phyloP scores from a whole-genome alignment of 2,329 filamentous ascomycete species.

The Metarhizium robertsii region DNA sequence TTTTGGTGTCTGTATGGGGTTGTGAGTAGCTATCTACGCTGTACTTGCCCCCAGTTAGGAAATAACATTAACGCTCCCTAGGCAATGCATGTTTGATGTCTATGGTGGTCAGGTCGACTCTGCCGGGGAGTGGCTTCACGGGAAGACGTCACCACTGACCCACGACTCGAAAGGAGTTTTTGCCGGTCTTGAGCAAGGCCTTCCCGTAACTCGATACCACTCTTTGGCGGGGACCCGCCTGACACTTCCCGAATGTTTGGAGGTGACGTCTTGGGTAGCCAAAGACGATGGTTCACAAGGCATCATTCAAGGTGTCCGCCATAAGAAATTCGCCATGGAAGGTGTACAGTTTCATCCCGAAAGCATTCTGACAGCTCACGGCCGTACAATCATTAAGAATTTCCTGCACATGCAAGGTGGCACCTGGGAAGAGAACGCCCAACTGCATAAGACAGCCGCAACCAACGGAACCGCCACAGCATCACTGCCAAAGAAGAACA shows the following conservation, averaged over 20 bases:
- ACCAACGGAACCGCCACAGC: conserved; percentile 17
- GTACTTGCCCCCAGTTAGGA: background rate
- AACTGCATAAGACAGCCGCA: conserved; percentile 34
- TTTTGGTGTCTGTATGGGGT: conserved; percentile 97
- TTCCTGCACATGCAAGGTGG: conserved; percentile 83
- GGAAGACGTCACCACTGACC: conserved; percentile 84
- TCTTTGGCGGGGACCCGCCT: conserved; percentile 87
- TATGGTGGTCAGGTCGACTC: conserved; percentile 88
- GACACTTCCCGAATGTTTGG: conserved; percentile 75
- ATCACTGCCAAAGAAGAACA: conserved; percentile 52
- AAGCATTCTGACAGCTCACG: conserved; percentile 87
- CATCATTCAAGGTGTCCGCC: conserved; percentile 93
- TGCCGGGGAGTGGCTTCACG: conserved; percentile 92
- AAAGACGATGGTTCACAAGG: conserved; percentile 68
- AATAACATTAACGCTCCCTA: conserved; percentile 20
- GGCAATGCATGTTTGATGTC: conserved; percentile 90
- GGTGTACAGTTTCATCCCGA: conserved; percentile 98
- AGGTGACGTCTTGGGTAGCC: conserved; percentile 84
- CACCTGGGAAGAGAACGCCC: conserved; percentile 78
- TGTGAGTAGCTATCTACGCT: conserved; percentile 45
- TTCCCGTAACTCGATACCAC: conserved; percentile 92
- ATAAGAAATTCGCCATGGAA: conserved; percentile 86
- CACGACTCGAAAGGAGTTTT: conserved; percentile 95
- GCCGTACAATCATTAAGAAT: conserved; percentile 83
- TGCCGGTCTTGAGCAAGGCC: conserved; percentile 63